Evolutionary conservation across 345 rosid species (phyloP).

Genomic region (Excoecaria cochinchinensis): DNA sequence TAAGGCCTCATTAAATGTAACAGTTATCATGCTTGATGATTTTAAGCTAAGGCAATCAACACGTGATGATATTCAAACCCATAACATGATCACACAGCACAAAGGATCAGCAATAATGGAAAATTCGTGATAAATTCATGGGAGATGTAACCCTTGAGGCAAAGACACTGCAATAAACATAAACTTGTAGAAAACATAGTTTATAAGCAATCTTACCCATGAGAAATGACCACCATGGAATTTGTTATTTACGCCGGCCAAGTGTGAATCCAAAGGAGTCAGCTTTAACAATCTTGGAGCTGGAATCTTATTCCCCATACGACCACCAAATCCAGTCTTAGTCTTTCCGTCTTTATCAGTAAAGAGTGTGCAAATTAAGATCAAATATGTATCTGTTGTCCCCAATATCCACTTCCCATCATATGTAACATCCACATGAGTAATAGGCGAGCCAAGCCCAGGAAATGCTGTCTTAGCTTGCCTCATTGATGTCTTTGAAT

Average conservation of each 20-base stretch:
- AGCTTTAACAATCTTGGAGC: slow-evolving; percentile 92
- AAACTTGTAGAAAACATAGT: background rate
- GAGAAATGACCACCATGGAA: slow-evolving; percentile 95
- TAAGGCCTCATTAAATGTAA: background rate
- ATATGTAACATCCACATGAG: slow-evolving; percentile 84
- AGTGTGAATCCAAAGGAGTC: slow-evolving; percentile 82
- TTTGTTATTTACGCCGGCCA: slow-evolving; percentile 80
- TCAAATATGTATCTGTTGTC: slow-evolving; percentile 78
- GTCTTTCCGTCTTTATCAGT: slow-evolving; percentile 90
- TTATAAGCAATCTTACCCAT: slow-evolving; percentile 62
- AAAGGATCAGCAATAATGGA: background rate
- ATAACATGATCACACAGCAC: background rate
- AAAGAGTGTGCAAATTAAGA: slow-evolving; percentile 87
- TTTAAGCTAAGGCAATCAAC: background rate
- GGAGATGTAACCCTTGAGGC: background rate
- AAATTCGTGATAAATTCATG: background rate
- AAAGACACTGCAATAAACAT: background rate
- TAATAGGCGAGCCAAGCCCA: slow-evolving; percentile 89
- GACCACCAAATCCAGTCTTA: slow-evolving; percentile 78
- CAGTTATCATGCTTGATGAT: background rate
- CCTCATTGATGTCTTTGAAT: slow-evolving; percentile 84
- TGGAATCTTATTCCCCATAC: slow-evolving; percentile 93
- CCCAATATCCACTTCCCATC: slow-evolving; percentile 97
- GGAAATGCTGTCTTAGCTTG: slow-evolving; percentile 95
- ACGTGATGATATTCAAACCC: background rate